Base-by-base conservation (phyloP, 2,329 filamentous ascomycete genomes). In the Colletotrichum lini region DNA sequence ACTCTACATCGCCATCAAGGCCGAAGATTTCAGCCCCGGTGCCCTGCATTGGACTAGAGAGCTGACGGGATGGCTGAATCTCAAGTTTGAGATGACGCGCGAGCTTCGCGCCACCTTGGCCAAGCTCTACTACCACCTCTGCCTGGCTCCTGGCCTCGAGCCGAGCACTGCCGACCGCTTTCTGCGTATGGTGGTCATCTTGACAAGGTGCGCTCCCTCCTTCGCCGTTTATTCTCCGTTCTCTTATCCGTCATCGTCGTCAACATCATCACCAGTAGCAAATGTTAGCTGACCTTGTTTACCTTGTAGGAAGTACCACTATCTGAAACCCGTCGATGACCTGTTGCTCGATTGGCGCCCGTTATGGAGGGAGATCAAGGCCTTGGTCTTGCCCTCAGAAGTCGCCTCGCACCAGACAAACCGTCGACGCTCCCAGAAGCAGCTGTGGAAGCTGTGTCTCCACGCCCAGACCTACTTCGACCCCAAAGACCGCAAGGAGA, bases 31-130 rank as follows among this genome's bases (percentile, higher is more conserved):
- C 82, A 92, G 93, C 30, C 94, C 96, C 0, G 96, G 96, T 44
- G 96, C 96, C 38, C 87, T 98, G 72, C 96, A 99, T 82, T 99
- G 96, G 96, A 98, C 96, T 18, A 91, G 96, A 75, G 96, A 99
- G 88, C 91, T 99, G 58, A 91, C 95, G 79, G 94, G 93, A 82
- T 99, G 97, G 96, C 87, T 99, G 75, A 93, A 93, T 65, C 90
- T 99, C 82, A 99, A 99, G 86, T 99, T 99, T 80, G 96, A 99
- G 83, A 94, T 98, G 80, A 94, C 94, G 58, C 91, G 94, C 77
- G 92, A 93, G 79, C 91, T 95, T 75, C 89, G 97, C 69, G 91
- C 95, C 59, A 94, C 90, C 81, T 89, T 99, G 40, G 93, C 96
- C 40, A 93, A 92, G 83, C 87, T 99, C 47, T 99, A 98, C 84